Evolutionary conservation across 768 basidiomycete species (phyloP), one percentile per base, ranked within the genome.

Genomic region (Lentinus tigrinus): DNA sequence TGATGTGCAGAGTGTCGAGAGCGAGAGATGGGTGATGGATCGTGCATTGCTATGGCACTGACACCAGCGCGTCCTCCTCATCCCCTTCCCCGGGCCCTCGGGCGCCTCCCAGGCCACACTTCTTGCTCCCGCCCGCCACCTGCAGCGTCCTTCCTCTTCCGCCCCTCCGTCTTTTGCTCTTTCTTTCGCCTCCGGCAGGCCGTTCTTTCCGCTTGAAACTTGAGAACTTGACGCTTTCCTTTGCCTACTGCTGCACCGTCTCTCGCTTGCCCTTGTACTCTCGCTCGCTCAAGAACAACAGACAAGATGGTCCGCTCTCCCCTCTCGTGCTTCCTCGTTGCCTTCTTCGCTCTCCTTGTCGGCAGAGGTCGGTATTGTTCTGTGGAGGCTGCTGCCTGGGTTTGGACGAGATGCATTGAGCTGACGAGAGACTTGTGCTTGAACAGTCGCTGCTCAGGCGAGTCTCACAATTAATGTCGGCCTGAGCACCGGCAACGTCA

Each of bases 361-460:
- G 77, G 83, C 63, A 84, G 78, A 83, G 84, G 87, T 85, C 65
- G 43, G 64, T 53, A 23, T 31, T 42, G 21, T 61, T 28, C 26
- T 28, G 14, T 3, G 16, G 19, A 19, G 10, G 10, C n/a, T 3
- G 8, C 13, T 50, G 17, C n/a, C 10, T 47, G 19, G 43, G 13
- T 7, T 47, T 26, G 9, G 43, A 23, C 24, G 43, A 16, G 43
- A n/a, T n/a, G n/a, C n/a, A n/a, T 10, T 24, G 28, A 56, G 21
- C 47, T 36, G 28, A 36, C 13, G 27, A 36, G 34, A 49, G 56
- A 40, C 34, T 54, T n/a, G 38, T 34, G 38, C 38, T 42, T 26
- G 72, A 46, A 4, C 42, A 73, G 81, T 70, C 34, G 43, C 43
- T 10, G 43, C 43, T 3, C 63, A 80, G 54, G 75, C 82, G 24